Evolutionary conservation across 176 grass and related monocot genomes (phyloP), one percentile per base, ranked within the genome.

Genomic region (Phoenix roebelenii): DNA sequence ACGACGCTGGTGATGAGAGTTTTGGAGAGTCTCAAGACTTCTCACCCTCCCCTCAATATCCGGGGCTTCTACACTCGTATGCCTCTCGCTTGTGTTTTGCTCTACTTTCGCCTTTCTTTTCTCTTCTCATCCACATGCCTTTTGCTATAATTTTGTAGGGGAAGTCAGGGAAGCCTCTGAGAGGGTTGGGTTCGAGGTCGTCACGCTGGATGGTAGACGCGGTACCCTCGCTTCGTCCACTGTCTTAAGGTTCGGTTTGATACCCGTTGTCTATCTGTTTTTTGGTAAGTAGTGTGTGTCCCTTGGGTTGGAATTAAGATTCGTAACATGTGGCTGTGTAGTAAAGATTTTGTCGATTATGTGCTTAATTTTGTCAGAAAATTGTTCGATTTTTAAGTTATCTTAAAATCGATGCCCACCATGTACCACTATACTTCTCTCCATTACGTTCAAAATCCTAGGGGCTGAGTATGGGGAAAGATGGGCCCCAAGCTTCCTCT

Each of bases 1-100:
- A 88, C 87, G 70, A 98, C 84, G 59, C 73, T 88, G 73, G 88
- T 92, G 51, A 83, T 56, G 79, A 74, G 93, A 59, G 84, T 92
- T 49, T 63, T 88, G 39, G 93, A 92, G 68, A 24, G 25, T 44
- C 70, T 92, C 39, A 74, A 73, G 50, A 18, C 52, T 16, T 78
- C 78, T 15, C 76, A 92, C 22, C 87, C 76, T 57, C 76, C 83
- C 50, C 84, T 98, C 73, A 71, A 7, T 52, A 78, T 98, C 54
- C 76, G 76, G 9, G 84, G 84, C 16, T 98, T 98, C 81, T 92
- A 85, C 65, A 92, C 93, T 44, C 76, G 93, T 97, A 91, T 16
- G 54, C 22, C 15, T 44, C 7, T 15, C 23, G 1, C 35, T 44
- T 44, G 35, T 12, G 10, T 44, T 20, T 20, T 44, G 25, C 25